Base-by-base conservation (phyloP, 768 basidiomycete genomes). In the Tubosaeta brunneosetosa region DNA sequence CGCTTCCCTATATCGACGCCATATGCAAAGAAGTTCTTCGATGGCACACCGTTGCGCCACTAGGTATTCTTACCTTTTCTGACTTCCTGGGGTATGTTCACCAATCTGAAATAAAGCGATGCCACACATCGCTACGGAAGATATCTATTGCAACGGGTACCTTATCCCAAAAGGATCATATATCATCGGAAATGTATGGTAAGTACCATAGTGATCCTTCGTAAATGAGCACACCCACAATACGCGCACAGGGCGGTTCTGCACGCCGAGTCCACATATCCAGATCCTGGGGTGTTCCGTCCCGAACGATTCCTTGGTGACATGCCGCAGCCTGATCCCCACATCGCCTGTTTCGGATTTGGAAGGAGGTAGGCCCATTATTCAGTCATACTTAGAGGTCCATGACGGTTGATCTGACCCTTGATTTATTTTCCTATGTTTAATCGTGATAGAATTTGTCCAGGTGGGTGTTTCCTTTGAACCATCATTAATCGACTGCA, bases 211-310 rank as follows among this genome's bases (percentile, higher is more conserved):
- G 1, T 11, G 33, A 25, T n/a, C 11, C 22, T 19, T 9, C 22
- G 6, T 29, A 14, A 59, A 6, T 41, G 29, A n/a, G 41, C 31
- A 12, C 51, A 66, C 6, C 14, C 19, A 33, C 3, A 11, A 44
- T 8, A 7, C 16, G 6, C 17, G 1, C 11, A 44, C 49, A 82
- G 83, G 82, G 68, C 65, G n/a, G 77, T 84, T 64, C 65, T 80
- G 2, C 77, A 78, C 43, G 77, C 84, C 61, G 73, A 74, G 4
- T 63, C 70, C 6, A 65, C 43, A 3, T 74, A 74, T 49, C 61
- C 64, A 6, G 61, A 72, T 45, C 73, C 72, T 3, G 34, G 44
- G 1, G 51, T 44, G 1, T 74, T 73, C 51, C 58, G 55, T 3
- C 72, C 73, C 6, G 73, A 74, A 31, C 64, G 72, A 12, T 74